A percentile compares a stretch with the other conserved stretches of the same genome.
Conservation (phyloP, 192 early-diverging fungal genomes). For the Lunasporangiospora selenospora region DNA sequence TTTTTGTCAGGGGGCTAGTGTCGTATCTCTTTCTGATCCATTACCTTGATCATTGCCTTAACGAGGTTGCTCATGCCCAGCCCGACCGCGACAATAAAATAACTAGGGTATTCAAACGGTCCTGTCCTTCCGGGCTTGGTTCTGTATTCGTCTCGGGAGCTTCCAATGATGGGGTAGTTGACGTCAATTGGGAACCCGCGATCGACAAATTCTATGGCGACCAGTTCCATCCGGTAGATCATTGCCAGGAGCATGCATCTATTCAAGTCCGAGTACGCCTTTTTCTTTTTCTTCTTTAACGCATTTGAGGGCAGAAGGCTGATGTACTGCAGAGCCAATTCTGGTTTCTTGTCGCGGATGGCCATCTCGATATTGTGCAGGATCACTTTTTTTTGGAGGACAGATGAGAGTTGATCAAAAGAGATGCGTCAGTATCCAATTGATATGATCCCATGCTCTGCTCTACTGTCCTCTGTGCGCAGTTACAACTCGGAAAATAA, state of each 20-base stretch:
- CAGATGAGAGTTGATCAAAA: too few relatives aligned
- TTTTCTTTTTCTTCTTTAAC: constrained; percentile 55
- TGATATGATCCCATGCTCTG: too few relatives aligned
- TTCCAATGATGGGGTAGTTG: constrained; percentile 49
- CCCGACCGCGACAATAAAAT: constrained; percentile 51
- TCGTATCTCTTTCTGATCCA: too few relatives aligned
- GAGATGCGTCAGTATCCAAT: too few relatives aligned
- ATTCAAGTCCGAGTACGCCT: constrained; percentile 39
- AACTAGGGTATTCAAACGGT: constrained; percentile 50
- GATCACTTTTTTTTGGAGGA: constrained; percentile 21
- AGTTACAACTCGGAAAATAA: neutral
- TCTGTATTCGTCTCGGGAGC: constrained; percentile 35
- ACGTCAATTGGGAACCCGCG: constrained; percentile 50
- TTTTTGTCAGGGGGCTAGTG: too few relatives aligned
- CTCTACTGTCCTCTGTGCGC: too few relatives aligned
- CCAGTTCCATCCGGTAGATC: constrained; percentile 49
- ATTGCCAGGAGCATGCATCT: constrained; percentile 52
- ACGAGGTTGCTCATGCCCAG: constrained; percentile 48
- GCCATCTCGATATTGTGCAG: constrained; percentile 50
- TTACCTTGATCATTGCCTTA: constrained; percentile 50
- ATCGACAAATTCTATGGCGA: constrained; percentile 48
- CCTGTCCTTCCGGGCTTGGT: constrained; percentile 43
- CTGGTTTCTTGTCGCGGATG: constrained; percentile 49
- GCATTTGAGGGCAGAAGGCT: constrained; percentile 36
- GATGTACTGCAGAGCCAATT: constrained; percentile 46